These are phyloP conservation scores for Lactifluus pinguis DNA, from an alignment of 768 basidiomycete species.

Conservation along the genomic window DNA sequence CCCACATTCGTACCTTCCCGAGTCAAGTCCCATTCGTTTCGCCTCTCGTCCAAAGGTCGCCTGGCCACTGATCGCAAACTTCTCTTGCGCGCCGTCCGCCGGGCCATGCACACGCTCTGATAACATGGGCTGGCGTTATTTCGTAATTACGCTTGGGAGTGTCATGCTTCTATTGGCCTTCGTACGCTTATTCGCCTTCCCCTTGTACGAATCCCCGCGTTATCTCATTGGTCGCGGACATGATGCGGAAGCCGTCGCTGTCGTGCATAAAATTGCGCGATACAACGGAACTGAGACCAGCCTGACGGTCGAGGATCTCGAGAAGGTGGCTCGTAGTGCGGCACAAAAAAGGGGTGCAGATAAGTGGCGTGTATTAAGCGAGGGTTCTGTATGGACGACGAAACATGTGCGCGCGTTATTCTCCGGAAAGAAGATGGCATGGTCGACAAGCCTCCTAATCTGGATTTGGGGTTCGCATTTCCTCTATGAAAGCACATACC, in stretches of 20 bases:
- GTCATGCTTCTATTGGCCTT: constrained; percentile 45
- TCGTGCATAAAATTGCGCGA: constrained; percentile 40
- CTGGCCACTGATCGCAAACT: constrained; percentile 50
- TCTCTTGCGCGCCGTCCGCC: constrained; percentile 35
- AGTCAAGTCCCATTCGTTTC: neutral
- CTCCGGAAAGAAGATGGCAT: constrained; percentile 51
- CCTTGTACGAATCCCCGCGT: constrained; percentile 47
- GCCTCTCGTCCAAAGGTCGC: constrained; percentile 32
- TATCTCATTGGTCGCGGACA: constrained; percentile 46
- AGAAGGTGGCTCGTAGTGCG: constrained; percentile 24
- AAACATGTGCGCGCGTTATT: constrained; percentile 54
- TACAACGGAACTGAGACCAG: constrained; percentile 38
- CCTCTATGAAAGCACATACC: neutral
- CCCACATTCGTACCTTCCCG: neutral
- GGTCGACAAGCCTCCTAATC: constrained; percentile 55
- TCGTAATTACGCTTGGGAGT: constrained; percentile 44
- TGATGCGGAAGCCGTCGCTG: constrained; percentile 42
- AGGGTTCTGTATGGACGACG: constrained; percentile 32
- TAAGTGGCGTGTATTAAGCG: constrained; percentile 28
- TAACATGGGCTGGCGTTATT: constrained; percentile 62
- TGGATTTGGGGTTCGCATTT: constrained; percentile 32
- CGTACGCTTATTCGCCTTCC: constrained; percentile 44
- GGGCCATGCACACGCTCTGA: constrained; percentile 32
- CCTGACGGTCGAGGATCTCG: constrained; percentile 39
- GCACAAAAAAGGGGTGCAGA: constrained; percentile 7